A percentile compares a stretch with the other conserved stretches of the same genome.
Conservation (phyloP, 1,284 basidiomycete species). For the Bjerkandera adusta region DNA sequence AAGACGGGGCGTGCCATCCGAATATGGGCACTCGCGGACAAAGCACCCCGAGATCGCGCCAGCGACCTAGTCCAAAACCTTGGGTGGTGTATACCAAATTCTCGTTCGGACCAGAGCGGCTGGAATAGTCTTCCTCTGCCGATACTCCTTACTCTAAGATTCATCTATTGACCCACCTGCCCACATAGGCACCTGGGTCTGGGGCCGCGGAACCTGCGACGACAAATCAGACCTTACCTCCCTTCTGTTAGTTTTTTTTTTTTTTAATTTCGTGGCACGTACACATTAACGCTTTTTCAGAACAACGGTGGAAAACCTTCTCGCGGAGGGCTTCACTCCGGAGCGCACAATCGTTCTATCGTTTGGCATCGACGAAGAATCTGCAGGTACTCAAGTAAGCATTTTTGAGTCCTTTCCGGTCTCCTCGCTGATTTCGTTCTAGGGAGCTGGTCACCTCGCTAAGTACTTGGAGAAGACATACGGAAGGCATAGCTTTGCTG, state of each 20-base stretch:
- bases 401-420: neutral
- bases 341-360: conserved; percentile 55
- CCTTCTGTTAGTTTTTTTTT: conserved; percentile 37
- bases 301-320: conserved; percentile 48
- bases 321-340: conserved; percentile 49
- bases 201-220: conserved; percentile 63
- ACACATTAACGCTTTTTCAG: too few species aligned
- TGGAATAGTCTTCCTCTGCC: too few species aligned
- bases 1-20: too few species aligned
- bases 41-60: too few species aligned
- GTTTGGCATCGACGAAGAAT: conserved; percentile 72
- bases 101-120: too few species aligned
- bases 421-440: neutral
- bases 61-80: too few species aligned
- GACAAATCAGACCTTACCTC: conserved; percentile 62
- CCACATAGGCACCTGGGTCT: conserved; percentile 46
- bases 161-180: neutral
- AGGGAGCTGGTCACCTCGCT: conserved; percentile 50
- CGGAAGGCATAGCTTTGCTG: conserved; percentile 48
- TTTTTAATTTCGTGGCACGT: too few species aligned
- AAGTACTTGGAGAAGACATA: conserved; percentile 46
- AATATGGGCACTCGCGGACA: neutral
- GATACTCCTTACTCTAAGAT: too few species aligned
- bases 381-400: conserved; percentile 43
- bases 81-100: too few species aligned